These are phyloP conservation scores for Geranium incanum DNA, from an alignment of 441 rosid species.

Conservation along the genomic window DNA sequence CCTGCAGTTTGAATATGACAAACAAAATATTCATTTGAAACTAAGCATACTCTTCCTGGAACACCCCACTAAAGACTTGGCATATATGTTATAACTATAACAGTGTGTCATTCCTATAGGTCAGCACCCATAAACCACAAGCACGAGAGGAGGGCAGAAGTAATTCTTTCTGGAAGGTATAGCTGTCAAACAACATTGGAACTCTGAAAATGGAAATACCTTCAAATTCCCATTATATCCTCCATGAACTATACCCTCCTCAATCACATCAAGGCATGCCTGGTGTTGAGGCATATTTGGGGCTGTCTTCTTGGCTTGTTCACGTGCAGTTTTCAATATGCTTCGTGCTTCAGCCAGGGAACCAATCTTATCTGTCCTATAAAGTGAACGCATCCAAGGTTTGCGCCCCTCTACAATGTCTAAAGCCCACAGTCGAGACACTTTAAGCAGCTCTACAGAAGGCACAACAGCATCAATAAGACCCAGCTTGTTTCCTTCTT, in stretches of 20 bases:
- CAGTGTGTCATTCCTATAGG: constrained; percentile 13
- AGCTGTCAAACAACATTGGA: constrained; percentile 6
- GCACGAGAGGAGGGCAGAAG: constrained; percentile 11
- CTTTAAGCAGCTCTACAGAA: constrained; percentile 67
- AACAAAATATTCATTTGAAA: constrained; percentile 7
- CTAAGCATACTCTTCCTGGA: constrained; percentile 14
- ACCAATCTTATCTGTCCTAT: constrained; percentile 76
- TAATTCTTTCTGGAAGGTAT: constrained; percentile 9
- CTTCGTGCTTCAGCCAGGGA: constrained; percentile 75
- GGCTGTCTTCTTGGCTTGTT: constrained; percentile 64
- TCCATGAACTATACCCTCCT: constrained; percentile 85
- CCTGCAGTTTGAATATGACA: constrained; percentile 7
- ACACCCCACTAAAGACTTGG: background rate
- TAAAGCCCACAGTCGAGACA: constrained; percentile 73
- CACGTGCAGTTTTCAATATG: constrained; percentile 50
- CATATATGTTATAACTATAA: background rate
- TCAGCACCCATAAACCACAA: constrained; percentile 8
- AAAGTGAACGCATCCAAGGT: constrained; percentile 81
- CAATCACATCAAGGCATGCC: constrained; percentile 78
- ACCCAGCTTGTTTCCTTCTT: constrained; percentile 80
- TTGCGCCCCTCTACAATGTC: constrained; percentile 66
- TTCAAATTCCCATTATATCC: constrained; percentile 79
- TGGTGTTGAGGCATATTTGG: constrained; percentile 84
- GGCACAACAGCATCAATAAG: constrained; percentile 72
- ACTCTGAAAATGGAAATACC: constrained; percentile 32